Base-by-base conservation (phyloP, 129 eudicot genomes). In the Pseudognaphalium luteoalbum region DNA sequence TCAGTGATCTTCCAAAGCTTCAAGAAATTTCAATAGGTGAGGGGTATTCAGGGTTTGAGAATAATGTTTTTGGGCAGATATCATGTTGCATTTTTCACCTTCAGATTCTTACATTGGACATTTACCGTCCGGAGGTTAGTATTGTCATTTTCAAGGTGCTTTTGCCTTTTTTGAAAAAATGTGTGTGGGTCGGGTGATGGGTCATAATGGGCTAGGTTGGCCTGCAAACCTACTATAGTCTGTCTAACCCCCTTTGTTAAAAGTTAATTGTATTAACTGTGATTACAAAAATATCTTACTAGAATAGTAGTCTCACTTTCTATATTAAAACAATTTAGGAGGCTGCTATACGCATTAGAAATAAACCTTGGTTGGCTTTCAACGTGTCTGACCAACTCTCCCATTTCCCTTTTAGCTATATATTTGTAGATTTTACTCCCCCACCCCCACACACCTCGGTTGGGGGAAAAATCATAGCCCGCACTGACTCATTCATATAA, bases 31-130 rank as follows among this genome's bases (percentile, higher is more conserved):
- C 85, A 16, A 80, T 88, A 11, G 87, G 87, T 9, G 83, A 82
- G 66, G 83, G 83, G 68, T 79, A 79, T 76, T 84, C 91, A 11
- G 91, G 86, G 29, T 78, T 87, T 51, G 87, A 85, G 42, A 87
- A 82, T 25, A 82, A 85, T 33, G 92, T 87, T 4, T 82, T 87
- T 71, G 83, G 85, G 66, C 89, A 82, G 85, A 80, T 87, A 56
- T 85, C 89, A 0, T 76, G 89, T 30, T 85, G 89, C 44, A 81
- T 87, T 59, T 70, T 74, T 61, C 85, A 85, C 41, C 80, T 87
- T 51, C 85, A 87, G 78, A 64, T 80, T 80, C 89, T 87, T 77
- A 85, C 87, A 1, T 60, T 87, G 87, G 88, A 84, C 54, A 84
- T 84, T 59, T 84, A 81, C 75, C 82, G 85, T 58, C 86, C 88